Percentiles rank a stretch among this genome's conserved stretches.
Conservation (phyloP, 2,329 filamentous ascomycete genomes). For the Penicillium glabrum region DNA sequence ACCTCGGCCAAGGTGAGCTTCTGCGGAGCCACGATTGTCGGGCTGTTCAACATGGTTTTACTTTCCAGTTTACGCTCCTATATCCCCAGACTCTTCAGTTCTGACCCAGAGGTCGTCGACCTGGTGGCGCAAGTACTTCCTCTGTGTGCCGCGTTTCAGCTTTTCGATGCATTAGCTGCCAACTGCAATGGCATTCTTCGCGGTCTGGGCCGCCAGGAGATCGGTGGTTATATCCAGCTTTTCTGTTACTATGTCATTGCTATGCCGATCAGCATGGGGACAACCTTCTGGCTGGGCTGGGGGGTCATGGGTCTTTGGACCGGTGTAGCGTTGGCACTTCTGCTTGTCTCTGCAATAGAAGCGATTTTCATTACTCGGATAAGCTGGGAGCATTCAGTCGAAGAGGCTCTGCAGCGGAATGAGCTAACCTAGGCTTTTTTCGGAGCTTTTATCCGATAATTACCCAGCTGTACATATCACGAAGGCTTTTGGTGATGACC, state of each 20-base stretch:
- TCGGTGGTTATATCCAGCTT: conserved; percentile 86
- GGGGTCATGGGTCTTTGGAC: conserved; percentile 78
- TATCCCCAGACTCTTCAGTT: conserved; percentile 77
- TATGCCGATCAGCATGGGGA: conserved; percentile 76
- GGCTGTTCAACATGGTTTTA: conserved; percentile 73
- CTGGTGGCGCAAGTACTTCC: conserved; percentile 72
- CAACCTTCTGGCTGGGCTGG: conserved; percentile 76
- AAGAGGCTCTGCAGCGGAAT: conserved; percentile 61
- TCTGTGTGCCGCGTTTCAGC: conserved; percentile 81
- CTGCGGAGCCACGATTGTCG: conserved; percentile 66
- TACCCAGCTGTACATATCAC: not conserved
- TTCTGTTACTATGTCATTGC: conserved; percentile 84
- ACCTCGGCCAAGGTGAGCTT: conserved; percentile 77
- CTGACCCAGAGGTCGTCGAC: conserved; percentile 66
- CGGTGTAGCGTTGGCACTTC: conserved; percentile 71
- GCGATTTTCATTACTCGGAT: conserved; percentile 56
- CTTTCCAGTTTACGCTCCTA: conserved; percentile 67
- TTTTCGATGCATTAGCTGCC: conserved; percentile 79
- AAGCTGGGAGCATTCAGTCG: conserved; percentile 60
- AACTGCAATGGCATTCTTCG: conserved; percentile 82
- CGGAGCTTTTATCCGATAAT: not conserved
- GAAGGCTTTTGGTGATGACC: not conserved
- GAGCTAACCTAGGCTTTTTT: conserved; percentile 15
- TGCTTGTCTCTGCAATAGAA: conserved; percentile 57
- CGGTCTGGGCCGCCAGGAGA: conserved; percentile 82